A percentile compares a stretch with the other conserved stretches of the same genome.
phyloP scores from a whole-genome alignment of 805 yeast genomes.

The Nakazawaea ambrosiae region DNA sequence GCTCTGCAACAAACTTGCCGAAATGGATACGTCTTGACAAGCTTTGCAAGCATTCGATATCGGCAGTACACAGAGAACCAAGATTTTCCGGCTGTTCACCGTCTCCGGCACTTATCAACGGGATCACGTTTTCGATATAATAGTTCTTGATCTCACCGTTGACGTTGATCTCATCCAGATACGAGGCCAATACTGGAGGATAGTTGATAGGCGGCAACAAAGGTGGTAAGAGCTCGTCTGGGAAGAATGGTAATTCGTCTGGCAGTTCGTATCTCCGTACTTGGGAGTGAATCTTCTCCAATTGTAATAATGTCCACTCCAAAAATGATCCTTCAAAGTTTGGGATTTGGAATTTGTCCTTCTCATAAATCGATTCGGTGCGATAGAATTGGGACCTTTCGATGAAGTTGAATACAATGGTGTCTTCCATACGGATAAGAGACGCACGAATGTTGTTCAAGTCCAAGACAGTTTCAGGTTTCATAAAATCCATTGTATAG shows the following conservation, averaged over 20 bases:
- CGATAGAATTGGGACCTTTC: slow-evolving; percentile 86
- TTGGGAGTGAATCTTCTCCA: slow-evolving; percentile 72
- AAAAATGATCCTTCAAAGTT: slow-evolving; percentile 73
- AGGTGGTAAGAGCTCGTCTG: slow-evolving; percentile 48
- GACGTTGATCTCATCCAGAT: slow-evolving; percentile 68
- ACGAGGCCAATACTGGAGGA: slow-evolving; percentile 72
- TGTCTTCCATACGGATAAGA: slow-evolving; percentile 90
- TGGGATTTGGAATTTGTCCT: slow-evolving; percentile 51
- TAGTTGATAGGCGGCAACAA: slow-evolving; percentile 79
- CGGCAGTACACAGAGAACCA: slow-evolving; percentile 82
- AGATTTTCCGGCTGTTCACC: slow-evolving; percentile 80
- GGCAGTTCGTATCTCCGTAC: slow-evolving; percentile 90
- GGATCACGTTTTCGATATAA: slow-evolving; percentile 72
- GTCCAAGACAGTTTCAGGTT: slow-evolving; percentile 76
- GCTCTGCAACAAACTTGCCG: slow-evolving; percentile 96
- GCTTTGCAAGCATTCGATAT: slow-evolving; percentile 82
- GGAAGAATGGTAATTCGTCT: slow-evolving; percentile 88
- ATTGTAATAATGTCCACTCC: slow-evolving; percentile 76
- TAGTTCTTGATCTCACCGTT: slow-evolving; percentile 60
- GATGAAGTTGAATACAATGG: slow-evolving; percentile 85
- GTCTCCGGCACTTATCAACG: slow-evolving; percentile 53
- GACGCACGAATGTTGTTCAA: slow-evolving; percentile 78
- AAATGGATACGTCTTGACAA: slow-evolving; percentile 90
- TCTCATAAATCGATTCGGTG: slow-evolving; percentile 67
- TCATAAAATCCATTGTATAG: slow-evolving; percentile 75